phyloP scores from a whole-genome alignment of 345 rosid species.

The Salix caprea region DNA sequence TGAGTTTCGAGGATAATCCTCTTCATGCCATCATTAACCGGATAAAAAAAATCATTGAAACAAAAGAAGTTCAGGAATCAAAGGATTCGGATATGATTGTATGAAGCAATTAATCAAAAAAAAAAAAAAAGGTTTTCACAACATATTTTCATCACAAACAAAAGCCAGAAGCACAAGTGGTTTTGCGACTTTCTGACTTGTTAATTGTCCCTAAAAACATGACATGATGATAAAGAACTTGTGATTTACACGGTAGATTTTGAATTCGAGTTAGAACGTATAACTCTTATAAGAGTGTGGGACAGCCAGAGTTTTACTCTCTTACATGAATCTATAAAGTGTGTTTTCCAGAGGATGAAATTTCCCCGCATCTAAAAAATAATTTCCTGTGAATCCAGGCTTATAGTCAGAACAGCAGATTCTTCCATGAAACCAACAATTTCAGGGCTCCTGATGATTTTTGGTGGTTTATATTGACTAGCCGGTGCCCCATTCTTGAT shows the following conservation, averaged over 20 bases:
- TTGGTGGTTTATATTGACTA: constrained; percentile 51
- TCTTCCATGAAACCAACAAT: constrained; percentile 33
- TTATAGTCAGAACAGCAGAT: constrained; percentile 22
- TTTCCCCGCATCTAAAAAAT: no score
- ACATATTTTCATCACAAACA: neutral
- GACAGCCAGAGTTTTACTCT: no score
- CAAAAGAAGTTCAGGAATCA: no score
- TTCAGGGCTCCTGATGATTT: constrained; percentile 37
- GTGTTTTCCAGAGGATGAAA: no score
- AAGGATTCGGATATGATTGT: no score
- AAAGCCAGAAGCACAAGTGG: neutral
- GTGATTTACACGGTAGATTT: fast-evolving
- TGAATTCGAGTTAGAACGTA: no score
- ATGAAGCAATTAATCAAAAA: no score
- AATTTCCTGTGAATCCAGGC: constrained; percentile 5
- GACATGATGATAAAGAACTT: no score
- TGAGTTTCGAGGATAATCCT: neutral
- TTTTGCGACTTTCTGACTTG: neutral
- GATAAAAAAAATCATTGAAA: neutral
- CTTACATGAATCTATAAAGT: no score
- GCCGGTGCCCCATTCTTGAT: constrained; percentile 39
- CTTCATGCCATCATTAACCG: neutral
- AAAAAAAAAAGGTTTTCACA: neutral
- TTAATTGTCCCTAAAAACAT: neutral
- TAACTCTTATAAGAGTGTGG: no score